These are phyloP conservation scores for Kazachstania sp. DNA, from an alignment of 1,139 yeast genomes.

Conservation along the genomic window DNA sequence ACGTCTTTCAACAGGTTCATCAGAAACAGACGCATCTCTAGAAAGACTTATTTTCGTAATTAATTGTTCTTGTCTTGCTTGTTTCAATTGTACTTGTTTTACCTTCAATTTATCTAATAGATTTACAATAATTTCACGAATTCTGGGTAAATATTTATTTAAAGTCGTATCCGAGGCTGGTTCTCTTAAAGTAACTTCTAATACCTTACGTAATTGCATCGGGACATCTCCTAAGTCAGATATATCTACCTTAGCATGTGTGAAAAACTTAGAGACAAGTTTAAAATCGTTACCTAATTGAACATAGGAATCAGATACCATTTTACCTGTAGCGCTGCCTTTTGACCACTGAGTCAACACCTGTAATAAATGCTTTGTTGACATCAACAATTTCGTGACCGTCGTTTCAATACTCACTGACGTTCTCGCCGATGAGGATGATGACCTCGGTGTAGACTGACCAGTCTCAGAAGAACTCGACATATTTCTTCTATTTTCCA, in stretches of 20 bases:
- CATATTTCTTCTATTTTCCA: background rate
- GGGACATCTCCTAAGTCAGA: slow-evolving; percentile 75
- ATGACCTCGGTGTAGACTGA: slow-evolving; percentile 2
- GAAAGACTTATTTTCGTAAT: background rate
- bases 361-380: slow-evolving; percentile 81
- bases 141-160: slow-evolving; percentile 73
- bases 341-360: slow-evolving; percentile 88
- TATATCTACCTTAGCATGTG: slow-evolving; percentile 59
- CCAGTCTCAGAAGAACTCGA: slow-evolving; percentile 1
- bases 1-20: background rate
- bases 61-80: slow-evolving; percentile 21
- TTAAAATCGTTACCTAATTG: slow-evolving; percentile 90
- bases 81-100: slow-evolving; percentile 53
- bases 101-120: slow-evolving; percentile 71
- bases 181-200: slow-evolving; percentile 82
- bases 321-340: slow-evolving; percentile 65
- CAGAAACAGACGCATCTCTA: background rate
- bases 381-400: slow-evolving; percentile 72
- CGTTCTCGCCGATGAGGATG: slow-evolving; percentile 25
- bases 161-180: slow-evolving; percentile 78
- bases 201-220: slow-evolving; percentile 55
- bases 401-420: slow-evolving; percentile 61
- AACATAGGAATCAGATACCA: slow-evolving; percentile 87
- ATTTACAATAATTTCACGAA: slow-evolving; percentile 78
- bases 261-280: slow-evolving; percentile 69